Evolutionary conservation across 2,329 filamentous ascomycete genomes (phyloP).

Genomic region (Anthostomella pinea): DNA sequence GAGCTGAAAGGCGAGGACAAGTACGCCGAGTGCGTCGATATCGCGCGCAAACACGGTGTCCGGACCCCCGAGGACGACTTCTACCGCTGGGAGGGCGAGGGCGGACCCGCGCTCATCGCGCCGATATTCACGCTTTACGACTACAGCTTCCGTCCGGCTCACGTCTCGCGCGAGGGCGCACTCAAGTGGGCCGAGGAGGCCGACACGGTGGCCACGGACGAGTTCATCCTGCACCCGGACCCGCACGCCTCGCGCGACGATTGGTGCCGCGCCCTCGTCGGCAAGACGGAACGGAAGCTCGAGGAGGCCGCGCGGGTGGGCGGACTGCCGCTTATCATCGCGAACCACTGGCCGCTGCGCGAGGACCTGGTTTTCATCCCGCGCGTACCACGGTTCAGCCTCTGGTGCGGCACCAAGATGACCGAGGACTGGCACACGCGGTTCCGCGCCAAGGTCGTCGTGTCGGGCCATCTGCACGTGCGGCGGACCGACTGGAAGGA

Average conservation of each 20-base stretch:
- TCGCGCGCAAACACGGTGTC: constrained; percentile 50
- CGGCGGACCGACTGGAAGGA: constrained; percentile 39
- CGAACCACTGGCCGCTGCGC: constrained; percentile 38
- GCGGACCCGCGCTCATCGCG: constrained; percentile 45
- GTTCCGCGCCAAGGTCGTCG: constrained; percentile 35
- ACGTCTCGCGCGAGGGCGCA: constrained; percentile 46
- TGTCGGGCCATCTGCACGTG: constrained; percentile 37
- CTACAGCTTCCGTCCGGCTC: constrained; percentile 52
- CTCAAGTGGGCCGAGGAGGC: constrained; percentile 35
- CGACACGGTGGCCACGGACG: constrained; percentile 36
- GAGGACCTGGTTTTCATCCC: constrained; percentile 36
- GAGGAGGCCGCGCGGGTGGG: constrained; percentile 19
- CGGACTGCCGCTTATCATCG: constrained; percentile 30
- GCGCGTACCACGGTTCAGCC: constrained; percentile 34
- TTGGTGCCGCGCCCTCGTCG: constrained; percentile 33
- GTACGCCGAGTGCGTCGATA: constrained; percentile 52
- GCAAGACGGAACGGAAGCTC: constrained; percentile 27
- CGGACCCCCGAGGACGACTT: constrained; percentile 56
- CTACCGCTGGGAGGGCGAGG: constrained; percentile 50
- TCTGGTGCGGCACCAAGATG: constrained; percentile 38
- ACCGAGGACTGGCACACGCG: constrained; percentile 36
- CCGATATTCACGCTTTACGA: constrained; percentile 60
- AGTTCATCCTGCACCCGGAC: constrained; percentile 36
- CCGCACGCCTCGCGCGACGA: constrained; percentile 33
- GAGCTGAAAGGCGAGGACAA: constrained; percentile 48